A percentile compares a stretch with the other conserved stretches of the same genome.
phyloP scores from a whole-genome alignment of 2,329 filamentous ascomycete species.

The Huntiella savannae region DNA sequence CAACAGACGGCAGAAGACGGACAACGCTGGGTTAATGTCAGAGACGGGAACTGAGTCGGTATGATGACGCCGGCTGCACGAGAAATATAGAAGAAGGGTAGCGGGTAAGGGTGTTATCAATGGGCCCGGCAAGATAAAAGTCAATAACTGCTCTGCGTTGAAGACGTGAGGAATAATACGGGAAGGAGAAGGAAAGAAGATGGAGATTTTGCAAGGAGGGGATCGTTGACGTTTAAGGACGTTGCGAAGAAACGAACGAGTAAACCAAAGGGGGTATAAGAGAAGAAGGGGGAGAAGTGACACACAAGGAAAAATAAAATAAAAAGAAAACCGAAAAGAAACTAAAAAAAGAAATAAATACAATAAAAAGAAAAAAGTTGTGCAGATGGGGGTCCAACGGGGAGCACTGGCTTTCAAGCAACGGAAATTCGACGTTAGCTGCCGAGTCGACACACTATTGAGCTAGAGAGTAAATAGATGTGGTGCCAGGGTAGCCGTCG shows the following conservation, averaged over 20 bases:
- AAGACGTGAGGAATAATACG: neutral
- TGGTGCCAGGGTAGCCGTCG: no score
- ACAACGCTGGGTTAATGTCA: neutral
- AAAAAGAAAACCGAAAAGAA: neutral
- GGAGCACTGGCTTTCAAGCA: constrained; percentile 3
- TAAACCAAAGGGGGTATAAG: constrained; percentile 1
- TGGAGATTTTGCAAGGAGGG: neutral
- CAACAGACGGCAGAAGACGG: constrained; percentile 4
- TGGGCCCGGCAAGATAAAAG: neutral
- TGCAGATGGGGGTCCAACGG: neutral
- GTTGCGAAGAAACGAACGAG: constrained; percentile 1
- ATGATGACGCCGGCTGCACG: neutral
- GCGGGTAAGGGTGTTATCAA: neutral
- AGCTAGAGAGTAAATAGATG: no score
- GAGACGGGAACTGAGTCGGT: neutral
- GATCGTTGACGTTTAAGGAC: no score
- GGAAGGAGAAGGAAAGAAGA: neutral
- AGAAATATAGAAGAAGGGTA: constrained; percentile 1
- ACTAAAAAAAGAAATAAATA: neutral
- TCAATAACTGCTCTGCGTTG: no score
- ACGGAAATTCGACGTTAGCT: neutral
- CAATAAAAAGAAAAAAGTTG: neutral
- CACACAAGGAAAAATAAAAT: neutral
- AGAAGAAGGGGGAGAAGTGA: constrained; percentile 1
- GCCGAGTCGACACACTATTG: no score